phyloP scores from a whole-genome alignment of 1,139 yeast species.

The Magnusiomyces sp. region DNA sequence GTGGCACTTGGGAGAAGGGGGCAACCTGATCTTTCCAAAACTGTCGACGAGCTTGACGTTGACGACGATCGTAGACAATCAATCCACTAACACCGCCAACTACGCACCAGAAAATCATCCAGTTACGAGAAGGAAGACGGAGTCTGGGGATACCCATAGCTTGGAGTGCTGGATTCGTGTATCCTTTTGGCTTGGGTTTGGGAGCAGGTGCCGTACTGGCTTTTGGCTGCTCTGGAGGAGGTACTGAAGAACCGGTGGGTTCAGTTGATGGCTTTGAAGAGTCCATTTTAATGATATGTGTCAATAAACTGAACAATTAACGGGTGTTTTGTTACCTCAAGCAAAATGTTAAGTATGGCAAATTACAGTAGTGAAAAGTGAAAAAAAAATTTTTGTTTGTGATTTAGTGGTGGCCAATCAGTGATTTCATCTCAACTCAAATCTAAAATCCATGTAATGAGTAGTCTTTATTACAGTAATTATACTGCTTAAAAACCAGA shows the following conservation, averaged over 20 bases:
- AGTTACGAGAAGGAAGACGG: constrained; percentile 80
- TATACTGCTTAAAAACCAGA: no score
- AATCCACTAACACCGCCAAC: constrained; percentile 62
- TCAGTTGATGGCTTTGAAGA: background rate
- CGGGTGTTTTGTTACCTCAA: no score
- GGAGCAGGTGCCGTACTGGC: constrained; percentile 9
- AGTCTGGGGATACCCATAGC: constrained; percentile 80
- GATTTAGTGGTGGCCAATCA: background rate
- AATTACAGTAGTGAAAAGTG: no score
- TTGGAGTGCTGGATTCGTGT: constrained; percentile 76
- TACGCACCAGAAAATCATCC: constrained; percentile 84
- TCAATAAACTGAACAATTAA: background rate
- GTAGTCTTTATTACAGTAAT: no score
- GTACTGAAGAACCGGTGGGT: background rate
- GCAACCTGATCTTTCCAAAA: constrained; percentile 60
- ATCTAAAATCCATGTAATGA: background rate
- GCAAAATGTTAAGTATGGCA: background rate
- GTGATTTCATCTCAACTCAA: background rate
- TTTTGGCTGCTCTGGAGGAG: background rate
- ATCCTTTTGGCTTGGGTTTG: constrained; percentile 37
- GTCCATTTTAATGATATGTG: background rate
- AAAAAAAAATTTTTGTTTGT: background rate
- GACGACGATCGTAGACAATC: constrained; percentile 64
- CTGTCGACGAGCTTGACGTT: constrained; percentile 58
- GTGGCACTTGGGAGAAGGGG: constrained; percentile 38